These are phyloP conservation scores for Globisporangium recalcitrans DNA, from an alignment of 352 stramenopile genomes.

Conservation along the genomic window DNA sequence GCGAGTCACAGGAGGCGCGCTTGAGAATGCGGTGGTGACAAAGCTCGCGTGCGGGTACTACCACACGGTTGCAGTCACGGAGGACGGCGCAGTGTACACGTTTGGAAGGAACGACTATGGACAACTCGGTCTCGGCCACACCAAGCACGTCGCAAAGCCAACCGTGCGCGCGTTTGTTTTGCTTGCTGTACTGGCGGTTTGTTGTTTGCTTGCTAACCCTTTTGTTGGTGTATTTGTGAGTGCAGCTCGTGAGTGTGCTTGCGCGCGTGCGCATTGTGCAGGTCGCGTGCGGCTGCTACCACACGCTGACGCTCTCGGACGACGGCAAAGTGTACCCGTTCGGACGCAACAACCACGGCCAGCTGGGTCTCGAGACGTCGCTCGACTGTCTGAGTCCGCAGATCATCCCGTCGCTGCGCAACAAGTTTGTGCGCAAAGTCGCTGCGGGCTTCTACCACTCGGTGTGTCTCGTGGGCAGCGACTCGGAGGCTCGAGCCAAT, in stretches of 20 bases:
- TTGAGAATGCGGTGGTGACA: slow-evolving; percentile 63
- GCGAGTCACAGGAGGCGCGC: slow-evolving; percentile 28
- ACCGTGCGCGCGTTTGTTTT: slow-evolving; percentile 44
- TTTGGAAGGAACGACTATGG: slow-evolving; percentile 93
- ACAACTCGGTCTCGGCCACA: slow-evolving; percentile 89
- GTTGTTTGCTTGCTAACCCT: neutral
- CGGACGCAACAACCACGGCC: slow-evolving; percentile 92
- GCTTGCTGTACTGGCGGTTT: neutral
- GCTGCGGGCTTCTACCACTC: slow-evolving; percentile 92
- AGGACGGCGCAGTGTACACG: slow-evolving; percentile 64
- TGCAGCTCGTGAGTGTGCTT: slow-evolving; percentile 50
- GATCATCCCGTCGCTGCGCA: slow-evolving; percentile 57
- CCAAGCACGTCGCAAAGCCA: slow-evolving; percentile 46
- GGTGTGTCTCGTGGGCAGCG: slow-evolving; percentile 44
- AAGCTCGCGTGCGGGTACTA: slow-evolving; percentile 90
- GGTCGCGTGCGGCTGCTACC: slow-evolving; percentile 81
- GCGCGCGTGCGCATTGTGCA: slow-evolving; percentile 53
- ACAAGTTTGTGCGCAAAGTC: slow-evolving; percentile 66
- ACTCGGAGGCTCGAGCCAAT: slow-evolving; percentile 13
- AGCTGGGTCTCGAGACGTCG: slow-evolving; percentile 78
- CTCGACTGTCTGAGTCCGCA: slow-evolving; percentile 71
- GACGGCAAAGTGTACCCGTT: slow-evolving; percentile 89
- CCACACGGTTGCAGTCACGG: slow-evolving; percentile 80
- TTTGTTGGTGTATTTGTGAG: slow-evolving; percentile 3
- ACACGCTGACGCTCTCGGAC: slow-evolving; percentile 79